These are phyloP conservation scores for Calonectria naviculata DNA, from an alignment of 2,329 filamentous ascomycete species.

Conservation along the genomic window DNA sequence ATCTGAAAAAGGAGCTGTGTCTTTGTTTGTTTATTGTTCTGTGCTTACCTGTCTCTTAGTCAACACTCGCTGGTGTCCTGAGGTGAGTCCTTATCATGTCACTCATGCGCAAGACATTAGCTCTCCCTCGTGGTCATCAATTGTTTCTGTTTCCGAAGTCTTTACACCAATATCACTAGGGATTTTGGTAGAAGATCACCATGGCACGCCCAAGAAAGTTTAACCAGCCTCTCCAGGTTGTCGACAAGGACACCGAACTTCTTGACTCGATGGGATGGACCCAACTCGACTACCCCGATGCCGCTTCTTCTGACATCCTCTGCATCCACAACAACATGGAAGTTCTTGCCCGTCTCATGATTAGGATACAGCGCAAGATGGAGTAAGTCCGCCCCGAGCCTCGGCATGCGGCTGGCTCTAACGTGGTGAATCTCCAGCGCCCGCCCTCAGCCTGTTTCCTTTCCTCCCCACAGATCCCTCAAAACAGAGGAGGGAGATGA, in stretches of 20 bases:
- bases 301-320: background rate
- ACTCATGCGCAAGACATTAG: too few relatives aligned
- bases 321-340: background rate
- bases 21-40: background rate
- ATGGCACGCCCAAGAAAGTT: background rate
- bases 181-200: background rate
- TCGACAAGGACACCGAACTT: background rate
- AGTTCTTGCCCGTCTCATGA: background rate
- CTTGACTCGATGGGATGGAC: background rate
- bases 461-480: background rate
- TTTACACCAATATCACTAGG: background rate
- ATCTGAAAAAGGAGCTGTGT: background rate
- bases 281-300: background rate
- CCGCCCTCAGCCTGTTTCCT: background rate
- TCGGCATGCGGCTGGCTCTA: background rate
- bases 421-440: background rate
- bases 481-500: background rate
- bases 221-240: background rate
- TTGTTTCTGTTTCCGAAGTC: background rate
- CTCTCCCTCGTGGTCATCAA: background rate
- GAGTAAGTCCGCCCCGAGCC: background rate
- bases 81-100: background rate
- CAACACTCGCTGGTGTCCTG: background rate
- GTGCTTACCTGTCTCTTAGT: background rate
- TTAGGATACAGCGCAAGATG: background rate